Conservation (phyloP, 306 rosid species). For the Dryas alaskensis region DNA sequence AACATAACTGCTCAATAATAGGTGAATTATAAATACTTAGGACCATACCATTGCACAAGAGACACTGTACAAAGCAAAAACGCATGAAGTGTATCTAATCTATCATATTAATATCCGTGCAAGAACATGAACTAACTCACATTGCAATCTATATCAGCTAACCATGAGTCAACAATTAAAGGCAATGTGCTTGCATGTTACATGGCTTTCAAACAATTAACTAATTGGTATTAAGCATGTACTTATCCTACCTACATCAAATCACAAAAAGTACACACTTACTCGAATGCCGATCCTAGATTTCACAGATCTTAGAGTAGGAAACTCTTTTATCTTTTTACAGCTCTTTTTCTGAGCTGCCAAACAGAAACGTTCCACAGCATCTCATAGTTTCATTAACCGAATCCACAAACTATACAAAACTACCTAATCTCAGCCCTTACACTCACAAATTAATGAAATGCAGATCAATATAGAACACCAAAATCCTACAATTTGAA, state of each 20-base stretch:
- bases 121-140: too few relatives aligned
- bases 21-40: neutral
- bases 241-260: neutral
- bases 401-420: conserved; percentile 8
- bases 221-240: neutral
- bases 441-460: neutral
- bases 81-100: too few relatives aligned
- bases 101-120: too few relatives aligned
- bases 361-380: conserved; percentile 3
- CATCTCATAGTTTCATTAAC: neutral
- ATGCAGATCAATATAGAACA: conserved; percentile 4
- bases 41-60: too few relatives aligned
- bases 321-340: neutral
- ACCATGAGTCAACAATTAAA: neutral
- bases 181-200: neutral
- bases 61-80: too few relatives aligned
- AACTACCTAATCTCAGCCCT: neutral
- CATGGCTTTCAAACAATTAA: neutral
- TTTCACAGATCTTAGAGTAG: conserved; percentile 24
- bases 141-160: neutral
- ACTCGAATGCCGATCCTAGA: conserved; percentile 12
- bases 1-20: neutral
- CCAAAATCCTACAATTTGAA: neutral
- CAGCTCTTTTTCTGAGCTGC: neutral
- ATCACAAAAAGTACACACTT: neutral